phyloP scores from a whole-genome alignment of 257 asterid genomes.

The Sherardia arvensis region DNA sequence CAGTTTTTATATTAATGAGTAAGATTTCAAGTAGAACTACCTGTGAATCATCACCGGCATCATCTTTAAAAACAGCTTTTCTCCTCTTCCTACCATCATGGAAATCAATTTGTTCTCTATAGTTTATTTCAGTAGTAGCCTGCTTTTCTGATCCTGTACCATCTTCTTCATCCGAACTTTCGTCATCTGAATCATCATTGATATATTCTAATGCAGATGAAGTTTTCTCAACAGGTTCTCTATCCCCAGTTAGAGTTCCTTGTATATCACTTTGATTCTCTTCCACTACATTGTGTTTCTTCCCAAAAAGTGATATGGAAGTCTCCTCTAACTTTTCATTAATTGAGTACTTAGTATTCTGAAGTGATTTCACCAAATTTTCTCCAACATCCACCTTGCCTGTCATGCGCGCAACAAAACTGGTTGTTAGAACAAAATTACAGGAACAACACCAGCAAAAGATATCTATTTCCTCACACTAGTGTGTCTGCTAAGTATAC shows the following conservation, averaged over 20 bases:
- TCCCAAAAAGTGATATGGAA: slow-evolving; percentile 58
- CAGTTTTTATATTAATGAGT: neutral
- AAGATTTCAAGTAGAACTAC: slow-evolving; percentile 22
- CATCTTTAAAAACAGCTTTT: slow-evolving; percentile 75
- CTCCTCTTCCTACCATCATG: slow-evolving; percentile 88
- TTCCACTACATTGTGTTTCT: slow-evolving; percentile 25
- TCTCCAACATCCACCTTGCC: slow-evolving; percentile 88
- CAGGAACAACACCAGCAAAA: neutral
- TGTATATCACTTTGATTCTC: slow-evolving; percentile 21
- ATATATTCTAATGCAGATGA: slow-evolving; percentile 28
- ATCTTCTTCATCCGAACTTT: slow-evolving; percentile 49
- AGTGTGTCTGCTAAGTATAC: neutral
- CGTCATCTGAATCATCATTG: slow-evolving; percentile 26
- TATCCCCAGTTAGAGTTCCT: slow-evolving; percentile 14
- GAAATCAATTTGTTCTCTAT: slow-evolving; percentile 49
- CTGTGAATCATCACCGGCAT: slow-evolving; percentile 30
- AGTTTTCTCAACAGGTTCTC: slow-evolving; percentile 34
- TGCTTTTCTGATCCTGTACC: slow-evolving; percentile 26
- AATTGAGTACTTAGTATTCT: slow-evolving; percentile 65
- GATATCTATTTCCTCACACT: neutral
- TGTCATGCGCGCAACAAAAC: slow-evolving; percentile 21
- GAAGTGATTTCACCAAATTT: slow-evolving; percentile 80
- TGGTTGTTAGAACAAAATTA: slow-evolving; percentile 3
- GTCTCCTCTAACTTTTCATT: slow-evolving; percentile 76
- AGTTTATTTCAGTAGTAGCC: slow-evolving; percentile 18